phyloP scores from a whole-genome alignment of 495 filamentous ascomycete species.

The Penicillium lividum region DNA sequence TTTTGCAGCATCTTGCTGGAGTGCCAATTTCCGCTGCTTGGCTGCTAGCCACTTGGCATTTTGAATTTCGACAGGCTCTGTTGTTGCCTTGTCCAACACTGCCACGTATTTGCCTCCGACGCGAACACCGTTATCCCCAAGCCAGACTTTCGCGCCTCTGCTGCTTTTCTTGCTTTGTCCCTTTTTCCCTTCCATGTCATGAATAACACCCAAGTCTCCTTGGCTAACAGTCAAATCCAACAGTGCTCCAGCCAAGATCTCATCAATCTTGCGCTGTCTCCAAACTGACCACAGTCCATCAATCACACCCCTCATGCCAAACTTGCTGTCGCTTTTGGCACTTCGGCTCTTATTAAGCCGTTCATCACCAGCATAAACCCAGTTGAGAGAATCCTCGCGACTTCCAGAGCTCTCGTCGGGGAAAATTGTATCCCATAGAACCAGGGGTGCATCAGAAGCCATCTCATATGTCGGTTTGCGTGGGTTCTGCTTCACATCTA shows the following conservation, averaged over 20 bases:
- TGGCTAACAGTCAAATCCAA: conserved; percentile 61
- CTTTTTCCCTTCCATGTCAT: conserved; percentile 28
- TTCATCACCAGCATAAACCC: conserved; percentile 71
- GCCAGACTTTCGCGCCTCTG: conserved; percentile 63
- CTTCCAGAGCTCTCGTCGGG: conserved; percentile 55
- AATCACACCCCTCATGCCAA: conserved; percentile 66
- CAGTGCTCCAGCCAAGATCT: conserved; percentile 70
- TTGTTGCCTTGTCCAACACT: conserved; percentile 62
- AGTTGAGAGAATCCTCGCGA: conserved; percentile 66
- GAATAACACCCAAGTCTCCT: conserved; percentile 36
- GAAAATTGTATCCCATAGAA: conserved; percentile 94
- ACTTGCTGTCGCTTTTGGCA: conserved; percentile 51
- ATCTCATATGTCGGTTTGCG: conserved; percentile 81
- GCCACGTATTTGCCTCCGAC: conserved; percentile 68
- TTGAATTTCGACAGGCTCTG: conserved; percentile 65
- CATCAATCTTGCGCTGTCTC: conserved; percentile 84
- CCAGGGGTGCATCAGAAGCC: conserved; percentile 83
- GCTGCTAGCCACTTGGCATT: conserved; percentile 76
- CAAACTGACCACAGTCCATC: conserved; percentile 78
- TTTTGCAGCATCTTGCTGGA: conserved; percentile 21
- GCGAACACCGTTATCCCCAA: conserved; percentile 63
- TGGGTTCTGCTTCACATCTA: conserved; percentile 70
- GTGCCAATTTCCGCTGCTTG: conserved; percentile 57
- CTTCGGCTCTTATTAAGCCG: conserved; percentile 34
- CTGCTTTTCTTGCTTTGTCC: conserved; percentile 25